phyloP scores from a whole-genome alignment of 345 rosid species.

The Hypericum perforatum region DNA sequence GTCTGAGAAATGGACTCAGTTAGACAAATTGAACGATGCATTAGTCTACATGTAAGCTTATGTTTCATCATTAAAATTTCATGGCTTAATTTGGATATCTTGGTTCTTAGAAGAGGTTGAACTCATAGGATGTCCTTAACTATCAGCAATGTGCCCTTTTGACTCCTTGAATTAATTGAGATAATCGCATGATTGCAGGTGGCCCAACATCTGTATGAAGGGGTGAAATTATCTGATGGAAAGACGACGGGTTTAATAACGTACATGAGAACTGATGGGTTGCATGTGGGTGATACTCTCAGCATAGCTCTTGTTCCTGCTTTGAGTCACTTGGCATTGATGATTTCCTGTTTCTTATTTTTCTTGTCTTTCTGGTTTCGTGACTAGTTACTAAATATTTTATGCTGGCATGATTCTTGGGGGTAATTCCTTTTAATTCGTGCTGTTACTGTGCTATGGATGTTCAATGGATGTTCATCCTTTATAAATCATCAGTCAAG shows the following conservation, averaged over 20 bases:
- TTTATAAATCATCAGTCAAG: too few relatives aligned
- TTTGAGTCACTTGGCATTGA: not conserved
- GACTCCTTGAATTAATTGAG: constrained; percentile 15
- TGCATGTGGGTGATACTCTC: constrained; percentile 60
- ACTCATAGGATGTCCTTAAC: not conserved
- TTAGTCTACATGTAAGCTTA: too few relatives aligned
- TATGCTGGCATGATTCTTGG: too few relatives aligned
- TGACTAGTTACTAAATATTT: too few relatives aligned
- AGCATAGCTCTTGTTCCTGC: constrained; percentile 7
- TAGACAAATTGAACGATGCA: too few relatives aligned
- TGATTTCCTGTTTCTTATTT: not conserved
- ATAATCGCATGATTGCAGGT: constrained; percentile 40
- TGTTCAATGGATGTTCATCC: too few relatives aligned
- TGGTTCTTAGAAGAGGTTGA: too few relatives aligned
- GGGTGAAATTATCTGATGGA: constrained; percentile 62
- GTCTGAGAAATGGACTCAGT: too few relatives aligned
- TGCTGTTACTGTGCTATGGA: too few relatives aligned
- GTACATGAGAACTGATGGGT: constrained; percentile 90
- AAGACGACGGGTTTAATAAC: constrained; percentile 82
- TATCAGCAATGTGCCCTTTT: constrained; percentile 2
- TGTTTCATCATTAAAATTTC: too few relatives aligned
- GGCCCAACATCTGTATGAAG: constrained; percentile 95
- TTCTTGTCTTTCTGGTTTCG: not conserved
- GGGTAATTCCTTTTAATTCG: too few relatives aligned
- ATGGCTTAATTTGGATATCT: too few relatives aligned